Evolutionary conservation across 2,329 filamentous ascomycete species (phyloP).

Genomic region (Colletotrichum somersetense): DNA sequence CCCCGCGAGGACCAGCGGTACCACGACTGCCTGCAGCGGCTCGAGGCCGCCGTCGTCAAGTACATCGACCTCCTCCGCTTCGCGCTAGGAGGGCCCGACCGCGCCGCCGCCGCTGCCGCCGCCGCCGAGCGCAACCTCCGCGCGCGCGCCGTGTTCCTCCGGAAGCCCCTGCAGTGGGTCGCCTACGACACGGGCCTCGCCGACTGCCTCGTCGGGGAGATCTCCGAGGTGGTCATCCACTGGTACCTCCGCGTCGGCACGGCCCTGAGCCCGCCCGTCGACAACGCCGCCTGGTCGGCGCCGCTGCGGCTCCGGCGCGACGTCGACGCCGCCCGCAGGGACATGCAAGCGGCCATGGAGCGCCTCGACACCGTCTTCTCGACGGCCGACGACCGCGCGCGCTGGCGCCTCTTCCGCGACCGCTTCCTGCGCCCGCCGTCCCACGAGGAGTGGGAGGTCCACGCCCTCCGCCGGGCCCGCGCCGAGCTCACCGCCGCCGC

Average conservation of each 20-base stretch:
- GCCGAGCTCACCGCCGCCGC: slow-evolving; percentile 10
- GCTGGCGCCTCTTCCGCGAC: slow-evolving; percentile 2
- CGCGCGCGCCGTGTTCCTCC: slow-evolving; percentile 11
- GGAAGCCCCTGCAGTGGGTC: slow-evolving; percentile 6
- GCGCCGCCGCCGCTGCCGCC: not conserved
- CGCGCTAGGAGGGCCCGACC: not conserved
- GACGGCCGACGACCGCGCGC: not conserved
- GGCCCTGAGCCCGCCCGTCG: not conserved
- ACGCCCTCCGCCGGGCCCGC: not conserved
- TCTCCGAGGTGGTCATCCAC: not conserved
- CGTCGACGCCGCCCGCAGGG: not conserved
- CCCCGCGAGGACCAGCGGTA: slow-evolving; percentile 20
- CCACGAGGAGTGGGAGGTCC: not conserved
- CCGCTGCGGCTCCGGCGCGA: slow-evolving; percentile 7
- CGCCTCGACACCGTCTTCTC: slow-evolving; percentile 4
- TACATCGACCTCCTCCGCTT: not conserved
- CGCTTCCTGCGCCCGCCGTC: not conserved
- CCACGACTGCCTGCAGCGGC: not conserved
- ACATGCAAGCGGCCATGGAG: slow-evolving; percentile 3
- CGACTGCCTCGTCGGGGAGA: slow-evolving; percentile 8
- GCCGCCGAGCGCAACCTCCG: slow-evolving; percentile 1
- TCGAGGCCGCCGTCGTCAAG: slow-evolving; percentile 2
- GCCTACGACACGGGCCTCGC: slow-evolving; percentile 15
- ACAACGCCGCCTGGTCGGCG: slow-evolving; percentile 3
- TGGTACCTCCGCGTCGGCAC: slow-evolving; percentile 14